Evolutionary conservation across 345 rosid species (phyloP), one percentile per base, ranked within the genome.

Genomic region (Ceriops decandra): DNA sequence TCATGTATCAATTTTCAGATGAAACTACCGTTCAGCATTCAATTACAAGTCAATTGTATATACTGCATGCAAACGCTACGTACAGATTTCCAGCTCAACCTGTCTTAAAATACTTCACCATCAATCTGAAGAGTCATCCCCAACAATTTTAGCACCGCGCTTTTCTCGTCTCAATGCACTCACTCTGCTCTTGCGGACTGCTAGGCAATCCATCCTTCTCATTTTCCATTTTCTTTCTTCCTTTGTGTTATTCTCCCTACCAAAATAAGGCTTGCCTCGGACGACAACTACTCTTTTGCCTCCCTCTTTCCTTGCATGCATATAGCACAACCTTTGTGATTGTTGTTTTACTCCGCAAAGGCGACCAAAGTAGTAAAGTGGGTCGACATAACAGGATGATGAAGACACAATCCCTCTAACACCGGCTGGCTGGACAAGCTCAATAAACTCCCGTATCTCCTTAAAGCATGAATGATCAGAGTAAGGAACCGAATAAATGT

Each of bases 391-490:
- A 73, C 82, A 86, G 31, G 95, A 80, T 63, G 92, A 83, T 5
- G 92, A 81, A 56, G 83, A 75, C 72, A 87, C 90, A 1, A 92
- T 90, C 31, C 96, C 96, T 79, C 83, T 85, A 68, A 87, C 60
- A 69, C 70, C 85, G 52, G 68, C 61, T 46, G 98, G 98, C 61
- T 76, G 79, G 74, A 87, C 86, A 70, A 87, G 86, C 33, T 85
- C 75, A 53, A 90, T 70, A 32, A 92, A 90, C 36, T 85, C 85
- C 69, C 84, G 76, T 70, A 92, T 68, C 86, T 92, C 96, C 62
- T 28, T 59, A 74, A 74, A 87, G 85, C 95, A 85, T 3, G 90
- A 86, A 76, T 92, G 96, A 64, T 84, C 91, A 8, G 92, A 92
- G 82, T 90, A 90, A 7, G 81, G 83, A 60, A 87, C 88, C 4